These are phyloP conservation scores for Spinacia oleracea DNA, from an alignment of 179 eudicot genomes.

Conservation along the genomic window DNA sequence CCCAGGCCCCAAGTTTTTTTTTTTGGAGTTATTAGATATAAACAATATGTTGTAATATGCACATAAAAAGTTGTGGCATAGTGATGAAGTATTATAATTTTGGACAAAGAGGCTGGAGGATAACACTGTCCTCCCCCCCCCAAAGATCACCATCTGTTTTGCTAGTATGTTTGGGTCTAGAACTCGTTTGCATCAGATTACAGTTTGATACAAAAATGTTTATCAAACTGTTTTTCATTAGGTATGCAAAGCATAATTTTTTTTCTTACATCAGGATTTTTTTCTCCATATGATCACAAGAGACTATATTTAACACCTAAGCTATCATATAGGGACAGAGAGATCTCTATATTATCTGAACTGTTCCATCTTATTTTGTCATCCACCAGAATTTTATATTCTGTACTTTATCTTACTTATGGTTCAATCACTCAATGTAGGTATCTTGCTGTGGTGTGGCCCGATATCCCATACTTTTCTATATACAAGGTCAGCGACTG, in stretches of 20 bases:
- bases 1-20: no score
- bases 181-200: background rate
- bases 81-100: no score
- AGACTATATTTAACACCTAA: background rate
- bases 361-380: constrained; percentile 11
- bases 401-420: constrained; percentile 12
- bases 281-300: background rate
- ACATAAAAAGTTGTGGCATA: no score
- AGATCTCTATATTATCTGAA: background rate
- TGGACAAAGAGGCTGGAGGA: no score
- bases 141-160: no score
- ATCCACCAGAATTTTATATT: background rate
- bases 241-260: background rate
- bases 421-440: constrained; percentile 57
- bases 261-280: background rate
- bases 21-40: no score
- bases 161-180: background rate
- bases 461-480: constrained; percentile 95
- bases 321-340: background rate
- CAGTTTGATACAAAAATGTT: background rate
- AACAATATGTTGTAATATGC: no score
- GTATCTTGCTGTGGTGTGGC: constrained; percentile 93
- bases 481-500: constrained; percentile 93
- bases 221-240: background rate
- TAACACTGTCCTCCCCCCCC: no score